Percentiles rank a stretch among this genome's conserved stretches.
Evolutionary conservation across 768 basidiomycete genomes (phyloP).

Genomic region (Harrya chromipes): DNA sequence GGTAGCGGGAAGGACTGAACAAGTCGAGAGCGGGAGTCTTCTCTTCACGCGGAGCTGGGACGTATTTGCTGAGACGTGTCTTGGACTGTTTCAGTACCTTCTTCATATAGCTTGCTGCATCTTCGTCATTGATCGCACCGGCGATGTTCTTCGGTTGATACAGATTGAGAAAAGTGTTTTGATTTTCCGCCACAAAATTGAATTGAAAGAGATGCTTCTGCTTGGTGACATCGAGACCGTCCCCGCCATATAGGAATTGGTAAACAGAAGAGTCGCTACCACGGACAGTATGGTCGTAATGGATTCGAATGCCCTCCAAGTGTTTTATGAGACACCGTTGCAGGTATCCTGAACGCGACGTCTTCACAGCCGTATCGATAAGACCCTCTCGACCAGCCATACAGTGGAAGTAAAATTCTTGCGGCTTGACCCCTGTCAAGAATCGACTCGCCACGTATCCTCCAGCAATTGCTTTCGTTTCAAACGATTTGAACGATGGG

Average conservation of each 20-base stretch:
- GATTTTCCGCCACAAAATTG: slow-evolving; percentile 89
- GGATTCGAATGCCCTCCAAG: slow-evolving; percentile 92
- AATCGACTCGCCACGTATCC: slow-evolving; percentile 98
- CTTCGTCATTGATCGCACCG: slow-evolving; percentile 59
- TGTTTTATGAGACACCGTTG: slow-evolving; percentile 99
- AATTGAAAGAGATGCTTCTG: slow-evolving; percentile 95
- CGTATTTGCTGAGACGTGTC: slow-evolving; percentile 38
- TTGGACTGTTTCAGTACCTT: slow-evolving; percentile 76
- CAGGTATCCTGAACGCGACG: slow-evolving; percentile 95
- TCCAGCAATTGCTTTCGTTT: slow-evolving; percentile 97
- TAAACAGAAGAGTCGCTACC: slow-evolving; percentile 91
- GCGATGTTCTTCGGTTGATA: slow-evolving; percentile 59
- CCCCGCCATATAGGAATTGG: slow-evolving; percentile 97
- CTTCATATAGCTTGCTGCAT: slow-evolving; percentile 82
- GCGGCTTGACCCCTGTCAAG: slow-evolving; percentile 95
- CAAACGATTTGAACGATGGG: slow-evolving; percentile 94
- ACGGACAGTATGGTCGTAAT: slow-evolving; percentile 97
- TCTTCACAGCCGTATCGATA: slow-evolving; percentile 99
- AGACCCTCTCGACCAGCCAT: slow-evolving; percentile 99
- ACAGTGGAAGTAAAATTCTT: slow-evolving; percentile 99
- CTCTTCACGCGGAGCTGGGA: slow-evolving; percentile 51
- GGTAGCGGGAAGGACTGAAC: slow-evolving; percentile 72
- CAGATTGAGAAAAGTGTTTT: slow-evolving; percentile 69
- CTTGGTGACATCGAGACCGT: slow-evolving; percentile 93
- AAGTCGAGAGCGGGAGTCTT: slow-evolving; percentile 70